Evolutionary conservation across 2,329 filamentous ascomycete genomes (phyloP), one percentile per base, ranked within the genome.

Genomic region (Botrytis galanthina): DNA sequence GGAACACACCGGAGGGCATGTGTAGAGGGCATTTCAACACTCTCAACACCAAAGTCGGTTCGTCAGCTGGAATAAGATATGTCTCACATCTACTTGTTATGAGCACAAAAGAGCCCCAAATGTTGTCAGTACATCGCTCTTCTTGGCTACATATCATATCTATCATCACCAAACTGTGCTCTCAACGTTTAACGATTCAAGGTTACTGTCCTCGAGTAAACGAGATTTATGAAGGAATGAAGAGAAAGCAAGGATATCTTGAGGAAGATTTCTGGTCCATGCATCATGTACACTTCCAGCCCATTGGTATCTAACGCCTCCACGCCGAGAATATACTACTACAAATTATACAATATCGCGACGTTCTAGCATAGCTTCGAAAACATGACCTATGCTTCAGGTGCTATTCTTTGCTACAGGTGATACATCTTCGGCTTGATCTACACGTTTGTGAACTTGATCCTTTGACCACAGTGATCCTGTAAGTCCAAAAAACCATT

Each of bases 401-500:
- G 62, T 75, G 22, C 63, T 60, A 14, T 76, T 66, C 48, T 62
- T 74, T 61, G 77, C 73, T 32, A 73, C 71, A 39, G 77, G 75
- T 37, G 77, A 76, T 54, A 76, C 72, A 42, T 78, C 75, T 26
- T 77, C 75, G 39, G 74, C 9, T 42, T 75, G 66, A n/a, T 72
- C 39, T n/a, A 60, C 16, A 71, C 74, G 75, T 67, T 73, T 74
- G 70, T 72, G 66, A 29, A 77, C 73, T 75, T 78, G 74, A 74
- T 81, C 77, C 71, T 76, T 78, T 48, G 78, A 77, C 77, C 78
- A 81, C 35, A 81, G 76, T 14, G 81, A 80, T 57, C 78, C 81
- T 5, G 84, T 77, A 71, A 82, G 77, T 12, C 79, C 79, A 80
- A 83, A 85, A 75, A 86, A 82, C 74, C 76, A 81, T 42, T 79